These are phyloP conservation scores for Parafenestella ontariensis DNA, from an alignment of 2,329 filamentous ascomycete species.

Conservation along the genomic window DNA sequence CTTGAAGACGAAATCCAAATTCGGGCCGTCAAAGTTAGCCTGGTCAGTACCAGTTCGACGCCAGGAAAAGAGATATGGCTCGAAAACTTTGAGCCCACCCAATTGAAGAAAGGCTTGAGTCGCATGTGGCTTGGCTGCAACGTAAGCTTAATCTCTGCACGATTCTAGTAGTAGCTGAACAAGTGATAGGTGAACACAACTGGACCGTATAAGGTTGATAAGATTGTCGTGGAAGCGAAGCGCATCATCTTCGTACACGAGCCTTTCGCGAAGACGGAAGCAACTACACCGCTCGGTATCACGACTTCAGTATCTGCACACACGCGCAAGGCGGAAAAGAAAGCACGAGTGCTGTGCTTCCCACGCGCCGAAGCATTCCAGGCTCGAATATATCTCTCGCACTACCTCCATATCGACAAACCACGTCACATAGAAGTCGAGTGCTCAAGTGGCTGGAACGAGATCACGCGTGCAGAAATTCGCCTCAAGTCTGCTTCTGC, in stretches of 20 bases:
- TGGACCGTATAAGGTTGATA: slow-evolving; percentile 78
- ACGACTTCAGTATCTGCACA: slow-evolving; percentile 48
- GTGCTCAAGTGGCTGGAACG: slow-evolving; percentile 77
- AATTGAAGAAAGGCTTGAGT: slow-evolving; percentile 64
- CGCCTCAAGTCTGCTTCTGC: slow-evolving; percentile 66
- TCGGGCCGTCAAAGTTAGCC: slow-evolving; percentile 68
- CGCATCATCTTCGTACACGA: slow-evolving; percentile 73
- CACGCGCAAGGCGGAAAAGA: slow-evolving; percentile 46
- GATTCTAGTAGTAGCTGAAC: slow-evolving; percentile 34
- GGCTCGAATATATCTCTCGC: slow-evolving; percentile 70
- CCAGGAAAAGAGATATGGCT: slow-evolving; percentile 73
- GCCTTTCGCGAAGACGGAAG: slow-evolving; percentile 60
- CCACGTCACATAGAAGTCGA: slow-evolving; percentile 79
- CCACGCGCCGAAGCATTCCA: slow-evolving; percentile 73
- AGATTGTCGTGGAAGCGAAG: slow-evolving; percentile 68
- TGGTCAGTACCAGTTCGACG: slow-evolving; percentile 64
- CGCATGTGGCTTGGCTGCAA: slow-evolving; percentile 59
- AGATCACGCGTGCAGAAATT: slow-evolving; percentile 58
- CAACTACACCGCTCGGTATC: slow-evolving; percentile 58
- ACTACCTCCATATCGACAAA: slow-evolving; percentile 78
- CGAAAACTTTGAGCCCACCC: slow-evolving; percentile 55
- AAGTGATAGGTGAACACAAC: slow-evolving; percentile 65
- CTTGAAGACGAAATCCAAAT: slow-evolving; percentile 74
- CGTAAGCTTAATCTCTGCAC: slow-evolving; percentile 26
- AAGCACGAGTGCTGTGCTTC: slow-evolving; percentile 73